Base-by-base conservation (phyloP, 768 basidiomycete species). In the Inosperma sp. region DNA sequence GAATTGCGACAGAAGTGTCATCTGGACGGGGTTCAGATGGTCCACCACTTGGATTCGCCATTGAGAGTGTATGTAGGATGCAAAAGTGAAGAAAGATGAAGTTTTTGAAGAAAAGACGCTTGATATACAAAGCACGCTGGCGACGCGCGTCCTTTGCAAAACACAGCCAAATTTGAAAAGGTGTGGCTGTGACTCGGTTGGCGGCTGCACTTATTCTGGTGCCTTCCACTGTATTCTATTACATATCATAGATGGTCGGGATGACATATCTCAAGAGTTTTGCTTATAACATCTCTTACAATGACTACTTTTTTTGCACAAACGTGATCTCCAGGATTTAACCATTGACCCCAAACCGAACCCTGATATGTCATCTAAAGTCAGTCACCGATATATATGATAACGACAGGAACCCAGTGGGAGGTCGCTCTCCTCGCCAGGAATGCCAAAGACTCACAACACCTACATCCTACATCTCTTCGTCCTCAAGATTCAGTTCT, bases 1-100 rank as follows among this genome's bases (percentile, higher is more conserved):
- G 77, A 67, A 99, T 98, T 41, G 95, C 95, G 29, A 95, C 98
- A 16, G 94, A 91, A 48, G 81, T 77, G 61, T 96, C 94, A 68
- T 97, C 86, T 21, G 85, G 83, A 42, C 84, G 88, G n/a, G 88
- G 88, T 60, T 84, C 86, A 53, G 88, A 80, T 51, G 88, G 65
- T 53, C 87, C 88, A 59, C 89, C 89, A 62, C 86, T 90, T 10
- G 89, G 87, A 72, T 92, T 88, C 56, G 84, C 84, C 86, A 79
- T 79, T 49, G 42, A 66, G 54, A 53, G 37, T 51, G 45, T 53
- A 54, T 56, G 46, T 49, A 47, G 56, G 48, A 57, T 56, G 62
- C 53, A 59, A 56, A 48, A 59, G 48, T 51, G 49, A 55, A 48
- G 43, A 55, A 43, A 58, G 61, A 59, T 57, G 54, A 61, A 60